phyloP scores from a whole-genome alignment of 805 yeast genomes.

The Yamadazyma tumulicola region DNA sequence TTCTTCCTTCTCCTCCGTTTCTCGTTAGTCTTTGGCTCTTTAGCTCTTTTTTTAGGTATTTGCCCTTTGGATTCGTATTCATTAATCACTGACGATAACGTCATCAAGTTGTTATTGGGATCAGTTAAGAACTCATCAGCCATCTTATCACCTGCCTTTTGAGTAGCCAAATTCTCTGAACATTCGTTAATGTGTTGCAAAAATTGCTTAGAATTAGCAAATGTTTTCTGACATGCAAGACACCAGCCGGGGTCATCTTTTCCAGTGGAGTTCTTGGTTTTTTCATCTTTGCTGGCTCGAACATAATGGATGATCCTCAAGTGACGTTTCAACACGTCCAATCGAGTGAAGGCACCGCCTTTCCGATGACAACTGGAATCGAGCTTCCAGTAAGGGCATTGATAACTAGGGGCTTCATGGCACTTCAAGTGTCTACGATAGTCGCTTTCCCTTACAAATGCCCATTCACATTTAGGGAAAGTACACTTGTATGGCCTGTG shows the following conservation, averaged over 20 bases:
- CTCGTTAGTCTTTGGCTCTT: slow-evolving; percentile 1
- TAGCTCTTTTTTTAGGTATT: slow-evolving; percentile 2
- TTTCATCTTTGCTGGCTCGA: slow-evolving; percentile 34
- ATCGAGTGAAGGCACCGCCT: slow-evolving; percentile 70
- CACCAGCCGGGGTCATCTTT: slow-evolving; percentile 66
- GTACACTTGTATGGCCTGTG: slow-evolving; percentile 36
- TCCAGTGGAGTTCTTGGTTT: slow-evolving; percentile 15
- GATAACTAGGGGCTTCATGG: slow-evolving; percentile 62
- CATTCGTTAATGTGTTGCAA: slow-evolving; percentile 65
- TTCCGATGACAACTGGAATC: slow-evolving; percentile 73
- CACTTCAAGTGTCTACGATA: slow-evolving; percentile 64
- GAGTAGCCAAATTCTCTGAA: slow-evolving; percentile 40
- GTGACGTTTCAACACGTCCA: slow-evolving; percentile 75
- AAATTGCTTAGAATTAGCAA: slow-evolving; percentile 52
- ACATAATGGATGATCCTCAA: slow-evolving; percentile 66
- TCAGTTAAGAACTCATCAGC: slow-evolving; percentile 5
- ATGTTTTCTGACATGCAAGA: slow-evolving; percentile 57
- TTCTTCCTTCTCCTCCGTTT: background rate
- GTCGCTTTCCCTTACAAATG: slow-evolving; percentile 67
- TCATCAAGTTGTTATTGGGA: slow-evolving; percentile 12
- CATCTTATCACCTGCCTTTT: too few species aligned
- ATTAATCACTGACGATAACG: slow-evolving; percentile 14
- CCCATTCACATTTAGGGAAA: slow-evolving; percentile 55
- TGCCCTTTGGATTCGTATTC: slow-evolving; percentile 7
- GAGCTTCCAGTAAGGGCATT: slow-evolving; percentile 69